Base-by-base conservation (phyloP, 179 eudicot genomes). In the Beta lomatogona region DNA sequence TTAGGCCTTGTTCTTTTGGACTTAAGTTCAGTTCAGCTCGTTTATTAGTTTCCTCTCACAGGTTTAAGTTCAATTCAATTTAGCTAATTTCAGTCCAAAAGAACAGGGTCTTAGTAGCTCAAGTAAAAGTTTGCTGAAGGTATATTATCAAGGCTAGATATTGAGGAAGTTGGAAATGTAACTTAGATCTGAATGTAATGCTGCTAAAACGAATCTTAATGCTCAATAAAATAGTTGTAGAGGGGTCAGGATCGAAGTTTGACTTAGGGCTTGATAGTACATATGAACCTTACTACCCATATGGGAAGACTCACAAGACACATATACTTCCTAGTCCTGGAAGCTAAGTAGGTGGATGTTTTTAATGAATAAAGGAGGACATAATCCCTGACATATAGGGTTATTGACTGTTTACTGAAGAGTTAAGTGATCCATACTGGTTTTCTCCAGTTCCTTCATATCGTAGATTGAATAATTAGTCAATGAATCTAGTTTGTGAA, bases 261-360 rank as follows among this genome's bases (percentile, higher is more conserved):
- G n/a, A 36, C 31, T 18, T 16, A 15, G 21, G 36, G 36, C 67
- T 66, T 66, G 19, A 12, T 67, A 31, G 21, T 36, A 41, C 6
- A 31, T 74, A 5, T 4, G 48, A 73, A 28, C 12, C 22, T 53
- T 13, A 14, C 10, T 15, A 18, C 19, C n/a, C 53, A n/a, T 54
- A 3, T 53, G 7, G 63, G 60, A 25, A 69, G 53, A 9, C 10
- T 44, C n/a, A 44, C 22, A 15, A 58, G 55, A 59, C 19, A 16
- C 52, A 75, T 60, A 25, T 72, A 11, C 19, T 31, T 58, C 25
- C 65, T 46, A 60, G 58, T 79, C 41, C 59, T 36, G 55, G 76
- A 57, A 68, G 58, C 18, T 71, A 45, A 14, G 9, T 15, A 19
- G 36, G 63, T 13, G 66, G 44, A 18, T 22, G 50, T 44, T 79